These are phyloP conservation scores for Hymenoscyphus infarciens DNA, from an alignment of 2,329 filamentous ascomycete genomes.

Conservation along the genomic window DNA sequence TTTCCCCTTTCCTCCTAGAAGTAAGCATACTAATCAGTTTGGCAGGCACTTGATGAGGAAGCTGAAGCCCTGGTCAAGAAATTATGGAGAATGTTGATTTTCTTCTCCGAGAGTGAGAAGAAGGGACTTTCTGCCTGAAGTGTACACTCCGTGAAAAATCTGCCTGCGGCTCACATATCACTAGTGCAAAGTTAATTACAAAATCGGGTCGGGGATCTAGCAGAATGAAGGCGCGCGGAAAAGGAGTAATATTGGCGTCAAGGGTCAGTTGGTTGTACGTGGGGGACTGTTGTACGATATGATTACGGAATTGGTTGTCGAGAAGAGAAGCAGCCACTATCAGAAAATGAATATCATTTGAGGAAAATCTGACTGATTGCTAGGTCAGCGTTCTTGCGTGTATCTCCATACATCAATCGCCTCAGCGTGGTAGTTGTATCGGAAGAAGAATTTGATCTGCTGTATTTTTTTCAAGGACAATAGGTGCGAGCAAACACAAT, in stretches of 20 bases:
- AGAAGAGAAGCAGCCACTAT: neutral
- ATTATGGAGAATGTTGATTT: conserved; percentile 97
- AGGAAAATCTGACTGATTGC: conserved; percentile 2
- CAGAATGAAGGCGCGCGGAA: too few relatives aligned
- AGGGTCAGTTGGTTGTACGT: neutral
- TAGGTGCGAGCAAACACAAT: conserved; percentile 1
- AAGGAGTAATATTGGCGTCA: too few relatives aligned
- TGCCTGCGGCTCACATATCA: neutral
- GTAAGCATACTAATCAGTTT: conserved; percentile 36
- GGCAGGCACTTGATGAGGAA: conserved; percentile 84
- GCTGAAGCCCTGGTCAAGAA: conserved; percentile 93
- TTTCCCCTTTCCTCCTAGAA: conserved; percentile 4
- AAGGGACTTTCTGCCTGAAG: conserved; percentile 67
- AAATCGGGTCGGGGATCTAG: neutral
- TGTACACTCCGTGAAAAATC: neutral
- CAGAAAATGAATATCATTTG: conserved; percentile 1
- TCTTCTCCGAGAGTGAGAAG: conserved; percentile 94
- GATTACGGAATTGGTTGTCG: neutral
- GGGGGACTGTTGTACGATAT: neutral
- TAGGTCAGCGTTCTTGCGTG: conserved; percentile 1
- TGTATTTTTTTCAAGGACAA: neutral
- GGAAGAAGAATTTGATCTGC: neutral
- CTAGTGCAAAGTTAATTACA: neutral
- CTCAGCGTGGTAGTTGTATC: neutral
- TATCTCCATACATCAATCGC: neutral